These are phyloP conservation scores for Globisporangium parvum DNA, from an alignment of 352 stramenopile species.

Conservation along the genomic window DNA sequence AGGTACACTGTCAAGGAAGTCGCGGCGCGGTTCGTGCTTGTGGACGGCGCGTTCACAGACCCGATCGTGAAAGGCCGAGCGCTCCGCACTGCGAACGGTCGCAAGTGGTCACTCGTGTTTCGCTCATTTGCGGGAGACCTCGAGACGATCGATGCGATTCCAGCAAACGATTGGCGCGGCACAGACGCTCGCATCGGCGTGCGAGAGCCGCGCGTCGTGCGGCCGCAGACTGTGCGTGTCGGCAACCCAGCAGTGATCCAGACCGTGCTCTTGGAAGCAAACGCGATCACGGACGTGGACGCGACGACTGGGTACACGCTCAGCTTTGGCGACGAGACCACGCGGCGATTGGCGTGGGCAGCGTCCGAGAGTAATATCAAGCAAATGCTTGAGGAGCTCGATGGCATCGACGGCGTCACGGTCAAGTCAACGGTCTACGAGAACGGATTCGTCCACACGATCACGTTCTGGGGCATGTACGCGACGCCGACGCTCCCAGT, in stretches of 20 bases:
- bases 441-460: constrained; percentile 70
- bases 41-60: constrained; percentile 41
- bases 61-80: constrained; percentile 28
- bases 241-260: constrained; percentile 51
- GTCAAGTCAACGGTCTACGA: constrained; percentile 30
- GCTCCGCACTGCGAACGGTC: constrained; percentile 37
- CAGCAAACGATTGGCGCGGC: constrained; percentile 52
- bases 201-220: constrained; percentile 25
- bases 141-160: constrained; percentile 49
- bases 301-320: constrained; percentile 36
- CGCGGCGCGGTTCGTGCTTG: constrained; percentile 27
- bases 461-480: constrained; percentile 86
- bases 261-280: constrained; percentile 49
- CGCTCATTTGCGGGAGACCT: constrained; percentile 54
- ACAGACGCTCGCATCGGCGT: constrained; percentile 45
- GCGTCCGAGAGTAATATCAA: constrained; percentile 28
- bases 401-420: constrained; percentile 46
- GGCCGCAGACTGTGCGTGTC: constrained; percentile 33
- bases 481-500: constrained; percentile 44
- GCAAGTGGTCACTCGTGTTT: constrained; percentile 62
- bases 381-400: constrained; percentile 29
- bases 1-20: constrained; percentile 34
- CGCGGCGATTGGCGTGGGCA: constrained; percentile 28
- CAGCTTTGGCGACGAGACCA: constrained; percentile 41
- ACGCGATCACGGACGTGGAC: constrained; percentile 16